These are phyloP conservation scores for Perilla frutescens DNA, from an alignment of 257 asterid species.

Conservation along the genomic window DNA sequence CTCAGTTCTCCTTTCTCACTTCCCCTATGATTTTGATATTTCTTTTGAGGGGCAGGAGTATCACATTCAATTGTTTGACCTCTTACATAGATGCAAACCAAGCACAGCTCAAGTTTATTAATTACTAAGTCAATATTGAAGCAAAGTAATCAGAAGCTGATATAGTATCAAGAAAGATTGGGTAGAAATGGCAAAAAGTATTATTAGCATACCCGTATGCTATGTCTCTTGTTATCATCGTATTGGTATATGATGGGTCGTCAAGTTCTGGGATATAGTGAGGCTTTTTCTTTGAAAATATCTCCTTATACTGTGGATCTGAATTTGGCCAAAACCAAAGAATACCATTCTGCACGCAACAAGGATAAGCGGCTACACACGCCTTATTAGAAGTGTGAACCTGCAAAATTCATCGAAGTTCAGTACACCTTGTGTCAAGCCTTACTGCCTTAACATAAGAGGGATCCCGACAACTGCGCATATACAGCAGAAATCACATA, in stretches of 20 bases:
- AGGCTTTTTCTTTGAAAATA: slow-evolving; percentile 64
- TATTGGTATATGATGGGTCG: slow-evolving; percentile 68
- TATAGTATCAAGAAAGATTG: neutral
- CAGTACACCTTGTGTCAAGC: slow-evolving; percentile 10
- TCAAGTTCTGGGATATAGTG: slow-evolving; percentile 86
- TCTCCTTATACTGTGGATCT: slow-evolving; percentile 67
- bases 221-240: slow-evolving; percentile 72
- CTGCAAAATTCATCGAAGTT: slow-evolving; percentile 50
- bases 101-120: neutral
- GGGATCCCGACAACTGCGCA: neutral
- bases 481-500: slow-evolving; percentile 10
- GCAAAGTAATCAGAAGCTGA: slow-evolving; percentile 15
- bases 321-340: slow-evolving; percentile 96
- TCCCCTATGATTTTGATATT: neutral
- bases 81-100: neutral
- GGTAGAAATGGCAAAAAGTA: slow-evolving; percentile 13
- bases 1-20: neutral
- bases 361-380: slow-evolving; percentile 84
- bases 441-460: neutral
- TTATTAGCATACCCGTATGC: slow-evolving; percentile 68
- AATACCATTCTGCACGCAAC: slow-evolving; percentile 80
- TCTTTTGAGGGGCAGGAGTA: neutral
- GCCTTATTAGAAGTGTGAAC: slow-evolving; percentile 81
- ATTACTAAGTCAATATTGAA: neutral
- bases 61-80: neutral